These are phyloP conservation scores for Fusarium avenaceum DNA, from an alignment of 2,329 filamentous ascomycete species.

Conservation along the genomic window DNA sequence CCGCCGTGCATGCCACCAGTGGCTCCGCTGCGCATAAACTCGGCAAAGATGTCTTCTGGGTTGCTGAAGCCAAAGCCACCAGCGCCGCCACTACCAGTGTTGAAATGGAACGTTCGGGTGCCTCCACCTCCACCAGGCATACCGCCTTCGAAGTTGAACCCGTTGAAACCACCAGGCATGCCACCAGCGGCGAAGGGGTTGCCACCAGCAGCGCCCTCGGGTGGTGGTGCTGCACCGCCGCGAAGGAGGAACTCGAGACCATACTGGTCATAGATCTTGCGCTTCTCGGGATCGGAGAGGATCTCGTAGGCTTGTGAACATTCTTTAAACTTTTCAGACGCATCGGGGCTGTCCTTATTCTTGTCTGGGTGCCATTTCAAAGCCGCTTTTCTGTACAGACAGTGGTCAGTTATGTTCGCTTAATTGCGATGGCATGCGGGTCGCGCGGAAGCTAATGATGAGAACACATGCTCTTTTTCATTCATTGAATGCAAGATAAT, in stretches of 20 bases:
- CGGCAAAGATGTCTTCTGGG: conserved; percentile 85
- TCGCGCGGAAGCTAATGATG: not conserved
- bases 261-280: conserved; percentile 94
- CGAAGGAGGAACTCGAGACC: conserved; percentile 93
- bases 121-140: conserved; percentile 58
- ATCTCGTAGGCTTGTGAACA: conserved; percentile 98
- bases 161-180: conserved; percentile 66
- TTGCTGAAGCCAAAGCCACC: conserved; percentile 85
- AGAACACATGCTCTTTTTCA: not conserved
- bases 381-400: conserved; percentile 77
- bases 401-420: conserved; percentile 53
- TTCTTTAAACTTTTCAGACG: conserved; percentile 97
- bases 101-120: conserved; percentile 74
- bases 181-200: conserved; percentile 71
- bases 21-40: conserved; percentile 76
- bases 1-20: conserved; percentile 59
- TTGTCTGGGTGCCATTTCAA: conserved; percentile 97
- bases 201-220: conserved; percentile 69
- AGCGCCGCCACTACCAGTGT: conserved; percentile 64
- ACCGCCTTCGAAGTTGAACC: conserved; percentile 66
- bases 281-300: conserved; percentile 95
- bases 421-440: conserved; percentile 3
- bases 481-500: conserved; percentile 6
- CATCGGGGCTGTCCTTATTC: conserved; percentile 90
- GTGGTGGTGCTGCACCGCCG: conserved; percentile 78